Base-by-base conservation (phyloP, 1,139 yeast species). In the Taphrina wiesneri region DNA sequence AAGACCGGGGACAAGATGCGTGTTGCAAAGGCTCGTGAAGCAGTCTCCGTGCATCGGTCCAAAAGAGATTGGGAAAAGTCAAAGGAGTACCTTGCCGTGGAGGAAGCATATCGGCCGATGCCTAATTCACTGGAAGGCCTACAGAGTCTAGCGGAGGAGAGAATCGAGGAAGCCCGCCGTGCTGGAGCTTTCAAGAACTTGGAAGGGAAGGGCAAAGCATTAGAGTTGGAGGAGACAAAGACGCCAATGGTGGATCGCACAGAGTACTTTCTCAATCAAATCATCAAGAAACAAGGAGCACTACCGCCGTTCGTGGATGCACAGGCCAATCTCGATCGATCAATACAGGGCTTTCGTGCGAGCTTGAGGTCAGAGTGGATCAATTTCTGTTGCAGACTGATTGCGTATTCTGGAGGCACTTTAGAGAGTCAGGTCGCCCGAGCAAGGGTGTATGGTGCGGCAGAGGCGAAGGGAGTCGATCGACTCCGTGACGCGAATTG, bases 241-340 rank as follows among this genome's bases (percentile, higher is more conserved):
- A 49, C 57, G 17, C 65, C 53, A 9, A 53, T 53, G 53, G 56
- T 62, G 25, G 60, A 54, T 28, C 65, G 60, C 39, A 77, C 78
- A n/a, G 65, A 65, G 70, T 84, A 82, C 72, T 88, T 88, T 73
- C 77, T 90, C 73, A 86, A 85, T 70, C 86, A 88, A 71, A 86
- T 90, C 60, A 77, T 90, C 69, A 85, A 84, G 70, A 83, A 84
- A 56, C 96, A 90, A 74, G 90, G 89, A 54, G 86, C 88, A 0
- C 78, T 86, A 13, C 96, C 96, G 0, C 93, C 95, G 0, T 90
- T 96, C 96, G 85, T 90, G 34, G 96, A 89, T 72, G 85, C 83
- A 64, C 96, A 90, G 75, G 57, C 43, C 51, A 53, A 19, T 17
- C 47, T 63, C 32, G 63, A 56, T 15, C 41, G 62, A 6, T 26